Evolutionary conservation across 1,139 yeast species (phyloP).

Genomic region (Pichia sp.): DNA sequence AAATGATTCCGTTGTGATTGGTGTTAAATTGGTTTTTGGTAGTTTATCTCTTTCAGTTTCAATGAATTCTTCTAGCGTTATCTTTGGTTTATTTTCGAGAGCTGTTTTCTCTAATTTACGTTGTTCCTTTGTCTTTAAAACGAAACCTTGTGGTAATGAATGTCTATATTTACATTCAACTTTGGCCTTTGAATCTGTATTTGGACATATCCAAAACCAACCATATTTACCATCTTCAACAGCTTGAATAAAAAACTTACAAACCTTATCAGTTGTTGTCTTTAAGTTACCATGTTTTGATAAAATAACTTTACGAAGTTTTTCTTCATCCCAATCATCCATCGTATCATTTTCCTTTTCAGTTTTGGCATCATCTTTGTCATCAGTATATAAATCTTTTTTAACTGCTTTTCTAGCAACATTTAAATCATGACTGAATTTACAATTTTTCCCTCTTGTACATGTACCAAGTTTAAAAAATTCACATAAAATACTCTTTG

Average conservation of each 20-base stretch:
- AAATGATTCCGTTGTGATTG: conserved; percentile 82
- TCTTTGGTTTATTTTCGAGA: conserved; percentile 77
- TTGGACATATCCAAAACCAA: conserved; percentile 99
- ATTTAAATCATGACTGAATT: conserved; percentile 84
- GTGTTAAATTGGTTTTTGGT: conserved; percentile 73
- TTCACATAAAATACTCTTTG: conserved; percentile 87
- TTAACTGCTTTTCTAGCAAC: conserved; percentile 85
- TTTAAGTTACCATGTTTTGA: conserved; percentile 93
- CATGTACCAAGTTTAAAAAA: conserved; percentile 87
- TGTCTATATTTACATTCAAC: conserved; percentile 85
- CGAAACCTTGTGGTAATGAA: conserved; percentile 96
- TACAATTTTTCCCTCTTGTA: conserved; percentile 84
- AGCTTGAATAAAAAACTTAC: conserved; percentile 92
- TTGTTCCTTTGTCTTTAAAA: conserved; percentile 93
- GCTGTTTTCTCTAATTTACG: conserved; percentile 84
- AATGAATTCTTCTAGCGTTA: conserved; percentile 90
- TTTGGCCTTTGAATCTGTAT: conserved; percentile 57
- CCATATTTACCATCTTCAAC: conserved; percentile 97
- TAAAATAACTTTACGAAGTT: conserved; percentile 74
- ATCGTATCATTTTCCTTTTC: conserved; percentile 74
- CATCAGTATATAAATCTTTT: conserved; percentile 90
- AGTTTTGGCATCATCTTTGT: conserved; percentile 37
- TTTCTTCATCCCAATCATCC: conserved; percentile 97
- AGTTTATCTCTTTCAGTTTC: conserved; percentile 88
- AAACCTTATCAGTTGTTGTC: conserved; percentile 91